Evolutionary conservation across 2,329 filamentous ascomycete genomes (phyloP).

Genomic region (Colletotrichum sp.): DNA sequence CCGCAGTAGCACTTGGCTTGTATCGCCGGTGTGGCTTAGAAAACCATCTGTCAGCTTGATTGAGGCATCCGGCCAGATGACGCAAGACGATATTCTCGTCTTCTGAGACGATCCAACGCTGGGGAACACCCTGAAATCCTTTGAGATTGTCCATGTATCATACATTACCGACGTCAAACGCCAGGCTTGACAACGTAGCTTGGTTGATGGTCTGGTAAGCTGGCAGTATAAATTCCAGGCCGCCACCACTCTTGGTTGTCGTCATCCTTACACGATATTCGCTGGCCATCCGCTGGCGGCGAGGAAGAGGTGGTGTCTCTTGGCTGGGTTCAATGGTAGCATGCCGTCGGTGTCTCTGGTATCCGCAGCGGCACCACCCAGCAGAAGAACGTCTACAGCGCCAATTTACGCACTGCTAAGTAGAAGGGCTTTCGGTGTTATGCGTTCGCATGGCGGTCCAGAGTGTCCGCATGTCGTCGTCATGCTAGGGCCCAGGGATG

Average conservation of each 20-base stretch:
- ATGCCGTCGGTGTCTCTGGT: background rate
- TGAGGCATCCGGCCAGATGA: background rate
- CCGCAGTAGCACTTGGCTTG: background rate
- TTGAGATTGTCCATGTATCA: background rate
- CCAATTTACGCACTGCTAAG: too few species aligned
- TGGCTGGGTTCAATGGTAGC: background rate
- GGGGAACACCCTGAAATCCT: background rate
- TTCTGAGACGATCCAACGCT: background rate
- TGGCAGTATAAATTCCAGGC: background rate
- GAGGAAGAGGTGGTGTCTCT: background rate
- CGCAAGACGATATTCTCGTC: background rate
- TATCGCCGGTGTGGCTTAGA: background rate
- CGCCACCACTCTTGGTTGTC: too few species aligned
- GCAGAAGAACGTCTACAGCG: too few species aligned
- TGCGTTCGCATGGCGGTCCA: too few species aligned
- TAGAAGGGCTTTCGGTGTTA: too few species aligned
- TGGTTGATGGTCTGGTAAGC: background rate
- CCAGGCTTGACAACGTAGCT: background rate
- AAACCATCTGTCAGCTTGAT: background rate
- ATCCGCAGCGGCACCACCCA: too few species aligned
- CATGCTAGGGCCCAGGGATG: too few species aligned
- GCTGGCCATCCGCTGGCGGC: background rate
- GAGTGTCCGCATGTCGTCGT: too few species aligned
- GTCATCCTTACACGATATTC: background rate
- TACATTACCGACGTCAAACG: background rate